A percentile compares a stretch with the other conserved stretches of the same genome.
Evolutionary conservation across 75 land plant genomes (phyloP).

Genomic region (Picea sitchensis): DNA sequence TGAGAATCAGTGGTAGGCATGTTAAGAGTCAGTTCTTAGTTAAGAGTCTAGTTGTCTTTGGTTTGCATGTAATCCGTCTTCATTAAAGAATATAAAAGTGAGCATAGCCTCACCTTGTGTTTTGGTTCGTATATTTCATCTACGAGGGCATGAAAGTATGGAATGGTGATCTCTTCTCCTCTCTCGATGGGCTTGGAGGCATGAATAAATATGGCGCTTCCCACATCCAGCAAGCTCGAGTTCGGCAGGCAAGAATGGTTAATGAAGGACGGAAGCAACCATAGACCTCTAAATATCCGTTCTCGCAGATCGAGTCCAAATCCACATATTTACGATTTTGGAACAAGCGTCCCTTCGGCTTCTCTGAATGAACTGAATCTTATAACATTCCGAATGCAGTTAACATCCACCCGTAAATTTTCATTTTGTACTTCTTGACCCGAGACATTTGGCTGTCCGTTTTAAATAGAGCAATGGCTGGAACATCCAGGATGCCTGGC

Average conservation of each 20-base stretch:
- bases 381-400: slow-evolving; percentile 14
- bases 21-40: too few relatives aligned
- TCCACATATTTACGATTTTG: neutral
- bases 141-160: slow-evolving; percentile 26
- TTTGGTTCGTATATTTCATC: too few relatives aligned
- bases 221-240: slow-evolving; percentile 14
- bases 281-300: slow-evolving; percentile 7
- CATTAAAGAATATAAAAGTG: too few relatives aligned
- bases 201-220: slow-evolving; percentile 21
- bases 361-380: slow-evolving; percentile 19
- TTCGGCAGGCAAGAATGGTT: slow-evolving; percentile 35
- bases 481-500: neutral
- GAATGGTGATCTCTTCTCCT: slow-evolving; percentile 18
- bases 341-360: too few relatives aligned
- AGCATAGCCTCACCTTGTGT: too few relatives aligned
- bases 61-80: too few relatives aligned
- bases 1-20: too few relatives aligned
- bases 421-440: neutral
- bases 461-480: slow-evolving; percentile 5
- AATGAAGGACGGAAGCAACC: slow-evolving; percentile 29
- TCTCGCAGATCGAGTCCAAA: too few relatives aligned
- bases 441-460: neutral
- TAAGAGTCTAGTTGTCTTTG: too few relatives aligned
- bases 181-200: slow-evolving; percentile 14
- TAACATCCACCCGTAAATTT: neutral